Percentiles rank a stretch among this genome's conserved stretches.
These are phyloP conservation scores for Phylloporus sp. DNA, from an alignment of 768 basidiomycete species.

Conservation along the genomic window DNA sequence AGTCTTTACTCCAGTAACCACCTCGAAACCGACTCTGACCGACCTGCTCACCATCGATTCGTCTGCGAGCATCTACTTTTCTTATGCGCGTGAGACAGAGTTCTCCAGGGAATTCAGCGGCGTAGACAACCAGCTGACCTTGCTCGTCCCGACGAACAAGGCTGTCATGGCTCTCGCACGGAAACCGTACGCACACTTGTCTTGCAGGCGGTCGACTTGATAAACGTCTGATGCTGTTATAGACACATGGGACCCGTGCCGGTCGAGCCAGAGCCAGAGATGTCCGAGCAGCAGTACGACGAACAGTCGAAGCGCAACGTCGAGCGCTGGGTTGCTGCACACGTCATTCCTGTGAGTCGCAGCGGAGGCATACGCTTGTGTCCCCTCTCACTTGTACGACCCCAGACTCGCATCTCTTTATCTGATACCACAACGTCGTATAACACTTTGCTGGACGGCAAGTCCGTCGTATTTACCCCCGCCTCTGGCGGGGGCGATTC, in stretches of 20 bases:
- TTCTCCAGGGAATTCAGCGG: conserved; percentile 47
- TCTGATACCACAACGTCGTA: conserved; percentile 38
- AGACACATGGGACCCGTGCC: conserved; percentile 57
- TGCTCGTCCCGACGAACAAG: conserved; percentile 84
- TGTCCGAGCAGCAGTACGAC: conserved; percentile 67
- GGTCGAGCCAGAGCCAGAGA: conserved; percentile 41
- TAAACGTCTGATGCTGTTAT: not conserved
- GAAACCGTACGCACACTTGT: conserved; percentile 63
- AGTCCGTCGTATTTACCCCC: conserved; percentile 50
- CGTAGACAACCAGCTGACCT: conserved; percentile 36
- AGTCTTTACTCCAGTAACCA: conserved; percentile 35
- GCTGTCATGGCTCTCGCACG: conserved; percentile 75
- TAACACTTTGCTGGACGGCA: conserved; percentile 54
- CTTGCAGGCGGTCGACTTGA: not conserved
- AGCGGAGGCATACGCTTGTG: not conserved
- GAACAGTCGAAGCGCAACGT: conserved; percentile 58
- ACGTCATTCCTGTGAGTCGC: conserved; percentile 69
- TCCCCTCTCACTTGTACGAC: not conserved
- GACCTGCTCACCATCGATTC: conserved; percentile 77
- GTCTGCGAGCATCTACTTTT: conserved; percentile 76
- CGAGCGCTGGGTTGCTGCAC: conserved; percentile 74
- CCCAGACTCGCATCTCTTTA: conserved; percentile 43
- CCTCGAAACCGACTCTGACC: conserved; percentile 52
- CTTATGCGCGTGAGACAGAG: conserved; percentile 70
- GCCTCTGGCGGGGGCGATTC: conserved; percentile 29